Conservation (phyloP, 164 flowering plant genomes). For the Cinnamomum chago region DNA sequence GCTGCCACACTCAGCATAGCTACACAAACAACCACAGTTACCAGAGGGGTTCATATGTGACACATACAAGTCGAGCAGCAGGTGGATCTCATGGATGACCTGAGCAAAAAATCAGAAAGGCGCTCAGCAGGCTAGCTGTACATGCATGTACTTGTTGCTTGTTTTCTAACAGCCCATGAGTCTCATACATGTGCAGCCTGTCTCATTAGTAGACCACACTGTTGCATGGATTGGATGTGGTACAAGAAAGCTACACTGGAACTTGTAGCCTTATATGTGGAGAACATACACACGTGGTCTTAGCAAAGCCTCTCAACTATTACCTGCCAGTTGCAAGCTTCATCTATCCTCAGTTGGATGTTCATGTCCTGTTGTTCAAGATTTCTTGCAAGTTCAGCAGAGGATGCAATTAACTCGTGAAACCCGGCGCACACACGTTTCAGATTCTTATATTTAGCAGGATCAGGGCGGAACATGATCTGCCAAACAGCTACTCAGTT, state of each 20-base stretch:
- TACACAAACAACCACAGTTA: background rate
- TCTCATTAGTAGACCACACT: background rate
- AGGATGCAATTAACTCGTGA: constrained; percentile 18
- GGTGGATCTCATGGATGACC: background rate
- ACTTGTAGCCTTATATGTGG: background rate
- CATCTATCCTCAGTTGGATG: constrained; percentile 24
- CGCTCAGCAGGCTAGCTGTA: background rate
- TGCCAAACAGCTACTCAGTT: constrained; percentile 12
- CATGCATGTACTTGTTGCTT: background rate
- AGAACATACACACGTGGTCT: background rate
- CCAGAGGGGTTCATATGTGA: background rate
- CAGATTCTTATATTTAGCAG: constrained; percentile 47
- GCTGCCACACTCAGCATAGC: background rate
- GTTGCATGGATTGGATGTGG: background rate
- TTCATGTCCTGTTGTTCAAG: constrained; percentile 22
- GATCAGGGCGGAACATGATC: constrained; percentile 73
- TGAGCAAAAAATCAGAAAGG: background rate
- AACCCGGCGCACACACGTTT: constrained; percentile 58
- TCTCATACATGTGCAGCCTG: background rate
- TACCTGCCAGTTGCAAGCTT: constrained; percentile 87
- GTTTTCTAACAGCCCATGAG: background rate
- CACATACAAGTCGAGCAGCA: background rate
- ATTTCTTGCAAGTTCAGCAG: constrained; percentile 22
- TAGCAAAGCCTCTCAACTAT: background rate
- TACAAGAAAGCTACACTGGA: background rate